Percentiles rank a stretch among this genome's conserved stretches.
These are phyloP conservation scores for Arthrobotrys entomopaga DNA, from an alignment of 2,329 filamentous ascomycete genomes.

Conservation along the genomic window DNA sequence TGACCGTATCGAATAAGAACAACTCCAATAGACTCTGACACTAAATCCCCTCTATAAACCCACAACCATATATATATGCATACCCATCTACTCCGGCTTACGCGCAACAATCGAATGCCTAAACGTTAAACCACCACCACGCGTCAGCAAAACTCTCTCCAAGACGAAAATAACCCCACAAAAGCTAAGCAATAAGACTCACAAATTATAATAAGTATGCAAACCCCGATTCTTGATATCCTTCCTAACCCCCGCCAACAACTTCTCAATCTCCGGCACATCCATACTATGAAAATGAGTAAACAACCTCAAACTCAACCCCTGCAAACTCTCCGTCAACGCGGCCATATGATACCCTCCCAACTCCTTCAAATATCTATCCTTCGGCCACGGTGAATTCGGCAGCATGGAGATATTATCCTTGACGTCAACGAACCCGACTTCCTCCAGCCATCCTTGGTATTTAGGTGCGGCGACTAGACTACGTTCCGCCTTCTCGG, in stretches of 20 bases:
- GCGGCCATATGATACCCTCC: slow-evolving; percentile 58
- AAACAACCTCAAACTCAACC: slow-evolving; percentile 67
- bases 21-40: too few relatives aligned
- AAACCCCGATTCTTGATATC: slow-evolving; percentile 62
- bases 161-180: background rate
- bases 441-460: slow-evolving; percentile 57
- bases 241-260: slow-evolving; percentile 65
- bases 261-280: slow-evolving; percentile 66
- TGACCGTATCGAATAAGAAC: too few relatives aligned
- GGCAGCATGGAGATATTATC: slow-evolving; percentile 64
- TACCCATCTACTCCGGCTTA: slow-evolving; percentile 1
- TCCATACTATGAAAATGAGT: slow-evolving; percentile 66
- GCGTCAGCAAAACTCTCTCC: background rate
- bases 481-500: slow-evolving; percentile 59
- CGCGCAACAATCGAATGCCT: slow-evolving; percentile 28
- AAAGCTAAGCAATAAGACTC: background rate
- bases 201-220: slow-evolving; percentile 63
- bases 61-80: too few relatives aligned
- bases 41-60: too few relatives aligned
- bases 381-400: slow-evolving; percentile 65
- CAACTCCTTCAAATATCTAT: slow-evolving; percentile 64
- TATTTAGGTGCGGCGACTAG: slow-evolving; percentile 54
- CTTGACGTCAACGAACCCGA: slow-evolving; percentile 63
- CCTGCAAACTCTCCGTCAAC: slow-evolving; percentile 66
- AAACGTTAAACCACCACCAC: background rate